Evolutionary conservation across 768 basidiomycete genomes (phyloP), one percentile per base, ranked within the genome.

Genomic region (Trichaptum fuscoviolaceum): DNA sequence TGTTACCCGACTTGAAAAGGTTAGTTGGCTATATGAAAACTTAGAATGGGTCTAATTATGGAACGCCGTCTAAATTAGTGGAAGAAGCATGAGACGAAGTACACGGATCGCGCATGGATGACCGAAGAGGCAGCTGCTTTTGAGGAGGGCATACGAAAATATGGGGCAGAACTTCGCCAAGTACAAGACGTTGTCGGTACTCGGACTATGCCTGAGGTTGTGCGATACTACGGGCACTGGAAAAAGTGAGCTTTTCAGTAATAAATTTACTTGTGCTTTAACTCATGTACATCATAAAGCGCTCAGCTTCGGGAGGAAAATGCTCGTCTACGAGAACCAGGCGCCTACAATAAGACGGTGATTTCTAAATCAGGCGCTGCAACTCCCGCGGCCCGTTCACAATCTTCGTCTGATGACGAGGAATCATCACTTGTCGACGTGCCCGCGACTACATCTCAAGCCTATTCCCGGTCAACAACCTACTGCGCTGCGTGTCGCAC

Each of bases 201-300:
- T 2, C 81, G 92, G 65, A 80, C 87, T 0, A 83, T 93, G 72
- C 80, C 84, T 30, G 93, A 95, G 72, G 85, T 93, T 7, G 92
- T 95, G 30, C 85, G 92, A 20, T 93, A 88, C 76, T 95, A 92
- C 70, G 90, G 87, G 3, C 88, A 85, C 67, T 95, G 93, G 93
- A 95, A 95, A 80, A 91, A 85, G 93, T 92, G 71, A 52, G 77
- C 69, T 23, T 67, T 57, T 62, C 65, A 30, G 59, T 4, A 36
- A 23, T 34, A 68, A 63, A 58, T 27, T 23, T 67, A 58, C 64
- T 61, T 18, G 66, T 64, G 64, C 69, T 8, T 20, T 27, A 12
- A 42, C 27, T 35, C 65, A 68, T 42, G 60, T 63, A 8, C 62
- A 57, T 66, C 24, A 58, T 36, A 18, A 70, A 93, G 91, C 71